These are phyloP conservation scores for Yamadazyma takamatsuzukensis DNA, from an alignment of 805 yeast species.

Conservation along the genomic window DNA sequence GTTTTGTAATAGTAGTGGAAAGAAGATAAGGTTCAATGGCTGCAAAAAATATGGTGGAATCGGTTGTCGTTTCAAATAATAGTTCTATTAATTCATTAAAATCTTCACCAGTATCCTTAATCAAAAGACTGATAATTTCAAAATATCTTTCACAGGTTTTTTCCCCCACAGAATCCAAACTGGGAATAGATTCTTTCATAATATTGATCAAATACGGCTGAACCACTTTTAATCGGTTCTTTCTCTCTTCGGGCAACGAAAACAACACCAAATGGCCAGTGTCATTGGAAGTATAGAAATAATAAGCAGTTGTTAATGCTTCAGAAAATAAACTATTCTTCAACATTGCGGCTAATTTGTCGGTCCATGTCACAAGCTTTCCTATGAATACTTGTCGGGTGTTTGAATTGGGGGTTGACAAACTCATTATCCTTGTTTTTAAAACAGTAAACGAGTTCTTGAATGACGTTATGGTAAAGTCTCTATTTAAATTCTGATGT, in stretches of 20 bases:
- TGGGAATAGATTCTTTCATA: slow-evolving; percentile 49
- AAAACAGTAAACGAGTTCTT: slow-evolving; percentile 7
- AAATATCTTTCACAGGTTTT: slow-evolving; percentile 6
- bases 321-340: slow-evolving; percentile 45
- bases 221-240: slow-evolving; percentile 46
- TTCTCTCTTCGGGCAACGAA: slow-evolving; percentile 52
- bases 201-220: slow-evolving; percentile 54
- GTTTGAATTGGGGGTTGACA: slow-evolving; percentile 1
- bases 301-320: slow-evolving; percentile 56
- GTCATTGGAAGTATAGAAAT: slow-evolving; percentile 47
- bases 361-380: slow-evolving; percentile 66
- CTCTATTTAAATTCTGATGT: slow-evolving; percentile 3
- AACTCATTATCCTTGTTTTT: slow-evolving; percentile 7
- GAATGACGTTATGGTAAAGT: background rate
- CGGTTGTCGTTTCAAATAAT: slow-evolving; percentile 15
- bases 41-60: slow-evolving; percentile 43
- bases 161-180: slow-evolving; percentile 30
- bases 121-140: slow-evolving; percentile 3
- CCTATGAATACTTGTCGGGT: slow-evolving; percentile 54
- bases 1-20: slow-evolving; percentile 36
- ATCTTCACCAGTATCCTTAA: slow-evolving; percentile 1
- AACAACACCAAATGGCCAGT: slow-evolving; percentile 45
- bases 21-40: slow-evolving; percentile 51
- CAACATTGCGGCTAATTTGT: slow-evolving; percentile 47
- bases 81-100: slow-evolving; percentile 19